phyloP scores from a whole-genome alignment of 495 filamentous ascomycete species.

The Monascus purpureus region DNA sequence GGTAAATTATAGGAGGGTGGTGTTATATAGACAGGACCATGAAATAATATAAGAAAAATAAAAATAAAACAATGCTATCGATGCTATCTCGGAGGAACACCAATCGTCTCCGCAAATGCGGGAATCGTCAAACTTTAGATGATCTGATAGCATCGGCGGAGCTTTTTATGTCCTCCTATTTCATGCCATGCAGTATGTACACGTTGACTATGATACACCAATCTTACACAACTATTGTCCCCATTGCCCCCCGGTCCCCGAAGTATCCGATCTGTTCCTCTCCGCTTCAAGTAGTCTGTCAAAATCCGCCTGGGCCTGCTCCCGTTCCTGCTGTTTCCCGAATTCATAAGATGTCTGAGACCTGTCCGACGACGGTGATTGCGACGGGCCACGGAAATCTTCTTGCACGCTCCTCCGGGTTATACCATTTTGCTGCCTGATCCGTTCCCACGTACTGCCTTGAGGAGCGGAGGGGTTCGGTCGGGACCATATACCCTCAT shows the following conservation, averaged over 20 bases:
- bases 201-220: too few species aligned
- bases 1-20: too few species aligned
- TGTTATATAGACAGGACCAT: too few species aligned
- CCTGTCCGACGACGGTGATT: neutral
- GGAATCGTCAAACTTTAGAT: too few species aligned
- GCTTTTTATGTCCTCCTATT: too few species aligned
- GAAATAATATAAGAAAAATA: too few species aligned
- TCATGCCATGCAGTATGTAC: too few species aligned
- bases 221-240: too few species aligned
- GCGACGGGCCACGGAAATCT: neutral
- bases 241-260: slow-evolving; percentile 1
- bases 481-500: slow-evolving; percentile 1
- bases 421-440: slow-evolving; percentile 18
- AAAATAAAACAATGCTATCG: too few species aligned
- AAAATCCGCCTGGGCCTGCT: slow-evolving; percentile 26
- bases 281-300: slow-evolving; percentile 29
- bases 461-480: slow-evolving; percentile 1
- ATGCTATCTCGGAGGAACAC: too few species aligned
- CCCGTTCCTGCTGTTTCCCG: slow-evolving; percentile 12
- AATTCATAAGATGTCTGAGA: neutral
- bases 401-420: neutral
- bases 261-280: slow-evolving; percentile 12
- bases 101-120: too few species aligned
- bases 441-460: slow-evolving; percentile 29
- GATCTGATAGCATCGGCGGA: too few species aligned